phyloP scores from a whole-genome alignment of 192 early-diverging fungal species.

The Backusella psychrophila region DNA sequence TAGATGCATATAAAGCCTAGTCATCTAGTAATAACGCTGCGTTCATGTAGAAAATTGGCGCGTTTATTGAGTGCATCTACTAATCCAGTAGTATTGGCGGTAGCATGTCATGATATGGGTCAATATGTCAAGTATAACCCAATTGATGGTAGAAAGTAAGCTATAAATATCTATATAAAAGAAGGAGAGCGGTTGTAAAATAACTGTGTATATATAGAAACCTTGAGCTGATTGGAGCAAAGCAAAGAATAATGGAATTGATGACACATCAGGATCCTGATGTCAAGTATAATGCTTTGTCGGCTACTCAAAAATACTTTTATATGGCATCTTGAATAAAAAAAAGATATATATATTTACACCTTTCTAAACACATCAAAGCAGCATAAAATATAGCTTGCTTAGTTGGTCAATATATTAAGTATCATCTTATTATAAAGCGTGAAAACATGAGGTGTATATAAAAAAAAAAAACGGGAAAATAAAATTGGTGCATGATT shows the following conservation, averaged over 20 bases:
- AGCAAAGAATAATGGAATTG: conserved; percentile 90
- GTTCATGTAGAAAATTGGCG: conserved; percentile 48
- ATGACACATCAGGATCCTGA: conserved; percentile 90
- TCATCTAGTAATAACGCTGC: not conserved
- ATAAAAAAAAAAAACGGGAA: not conserved
- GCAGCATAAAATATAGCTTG: too few species aligned
- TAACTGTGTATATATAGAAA: conserved; percentile 33
- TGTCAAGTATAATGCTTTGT: conserved; percentile 88
- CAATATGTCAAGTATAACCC: conserved; percentile 89
- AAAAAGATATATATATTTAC: not conserved
- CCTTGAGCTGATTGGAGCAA: conserved; percentile 87
- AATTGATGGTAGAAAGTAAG: conserved; percentile 78
- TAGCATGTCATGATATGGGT: conserved; percentile 93
- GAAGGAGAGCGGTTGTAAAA: not conserved
- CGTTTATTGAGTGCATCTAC: conserved; percentile 55
- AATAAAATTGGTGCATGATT: too few species aligned
- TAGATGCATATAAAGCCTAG: not conserved
- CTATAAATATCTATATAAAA: not conserved
- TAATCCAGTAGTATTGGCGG: conserved; percentile 67
- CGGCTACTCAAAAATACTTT: conserved; percentile 78
- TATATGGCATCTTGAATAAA: conserved; percentile 13
- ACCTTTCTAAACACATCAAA: not conserved
- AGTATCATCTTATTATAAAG: too few species aligned
- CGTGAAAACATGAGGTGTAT: too few species aligned
- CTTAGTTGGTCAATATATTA: too few species aligned